These are phyloP conservation scores for Isoetes taiwanensis DNA, from an alignment of 75 land plant genomes.

Conservation along the genomic window DNA sequence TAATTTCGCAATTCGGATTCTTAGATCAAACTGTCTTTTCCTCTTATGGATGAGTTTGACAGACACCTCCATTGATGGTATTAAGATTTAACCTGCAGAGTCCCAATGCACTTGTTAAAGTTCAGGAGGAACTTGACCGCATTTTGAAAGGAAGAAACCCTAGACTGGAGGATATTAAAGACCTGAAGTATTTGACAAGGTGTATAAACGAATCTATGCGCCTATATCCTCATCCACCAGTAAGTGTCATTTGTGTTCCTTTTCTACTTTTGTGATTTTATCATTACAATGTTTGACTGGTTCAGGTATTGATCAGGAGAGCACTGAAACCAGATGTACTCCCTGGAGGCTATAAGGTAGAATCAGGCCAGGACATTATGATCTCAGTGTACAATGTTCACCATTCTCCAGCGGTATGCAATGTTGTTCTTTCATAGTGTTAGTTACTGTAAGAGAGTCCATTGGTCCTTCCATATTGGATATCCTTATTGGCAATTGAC, in stretches of 20 bases:
- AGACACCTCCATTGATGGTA: neutral
- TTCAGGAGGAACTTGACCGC: conserved; percentile 77
- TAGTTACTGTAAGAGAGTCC: too few species aligned
- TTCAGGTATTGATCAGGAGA: conserved; percentile 82
- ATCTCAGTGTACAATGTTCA: conserved; percentile 94
- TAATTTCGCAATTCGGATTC: too few species aligned
- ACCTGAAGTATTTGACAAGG: conserved; percentile 72
- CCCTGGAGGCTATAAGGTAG: conserved; percentile 87
- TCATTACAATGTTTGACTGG: neutral
- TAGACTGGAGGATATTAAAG: conserved; percentile 53
- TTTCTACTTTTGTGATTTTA: neutral
- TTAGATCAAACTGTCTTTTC: too few species aligned
- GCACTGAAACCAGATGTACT: conserved; percentile 69
- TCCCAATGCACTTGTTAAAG: conserved; percentile 32
- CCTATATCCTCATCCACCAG: conserved; percentile 96
- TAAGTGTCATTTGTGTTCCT: conserved; percentile 22
- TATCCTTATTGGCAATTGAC: too few species aligned
- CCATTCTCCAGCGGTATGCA: conserved; percentile 57
- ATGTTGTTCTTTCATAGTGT: neutral
- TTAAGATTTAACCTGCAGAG: conserved; percentile 23
- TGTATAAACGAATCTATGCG: conserved; percentile 93
- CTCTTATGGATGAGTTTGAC: neutral
- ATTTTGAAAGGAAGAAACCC: conserved; percentile 67
- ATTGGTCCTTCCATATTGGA: too few species aligned
- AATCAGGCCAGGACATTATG: conserved; percentile 92